Conservation (phyloP, 192 early-diverging fungal genomes). For the Backusella psychrophila region DNA sequence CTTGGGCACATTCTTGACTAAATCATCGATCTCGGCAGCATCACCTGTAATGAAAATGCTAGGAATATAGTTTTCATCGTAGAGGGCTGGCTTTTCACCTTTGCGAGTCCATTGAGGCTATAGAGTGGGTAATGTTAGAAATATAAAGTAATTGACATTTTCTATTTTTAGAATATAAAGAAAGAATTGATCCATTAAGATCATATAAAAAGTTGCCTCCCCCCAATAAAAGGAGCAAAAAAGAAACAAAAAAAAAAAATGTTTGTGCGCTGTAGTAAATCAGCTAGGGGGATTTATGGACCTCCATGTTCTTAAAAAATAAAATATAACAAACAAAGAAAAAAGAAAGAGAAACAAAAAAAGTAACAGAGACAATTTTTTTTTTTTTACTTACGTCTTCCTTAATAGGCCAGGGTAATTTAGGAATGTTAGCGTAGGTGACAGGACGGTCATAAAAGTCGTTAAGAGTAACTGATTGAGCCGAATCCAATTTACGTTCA, state of each 20-base stretch:
- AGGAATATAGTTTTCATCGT: constrained; percentile 48
- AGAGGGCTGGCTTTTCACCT: constrained; percentile 26
- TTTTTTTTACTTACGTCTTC: constrained; percentile 24
- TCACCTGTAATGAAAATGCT: constrained; percentile 38
- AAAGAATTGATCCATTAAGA: background rate
- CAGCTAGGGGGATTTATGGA: background rate
- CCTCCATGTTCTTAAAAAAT: background rate
- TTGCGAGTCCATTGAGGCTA: constrained; percentile 39
- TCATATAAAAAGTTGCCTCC: background rate
- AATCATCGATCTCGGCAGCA: constrained; percentile 12
- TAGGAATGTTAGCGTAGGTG: constrained; percentile 44
- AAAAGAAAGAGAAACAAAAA: background rate
- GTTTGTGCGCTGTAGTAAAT: constrained; percentile 1
- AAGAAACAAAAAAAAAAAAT: background rate
- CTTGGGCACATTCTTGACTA: constrained; percentile 25
- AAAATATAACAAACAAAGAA: background rate
- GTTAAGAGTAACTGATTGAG: constrained; percentile 31
- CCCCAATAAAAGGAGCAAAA: background rate
- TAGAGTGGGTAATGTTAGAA: background rate
- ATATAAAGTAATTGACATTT: background rate
- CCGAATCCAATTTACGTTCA: constrained; percentile 33
- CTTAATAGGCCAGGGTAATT: constrained; percentile 38
- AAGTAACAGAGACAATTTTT: background rate
- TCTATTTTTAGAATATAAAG: background rate
- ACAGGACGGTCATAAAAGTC: constrained; percentile 43